phyloP scores from a whole-genome alignment of 768 basidiomycete genomes.

The Nidularia sp. region DNA sequence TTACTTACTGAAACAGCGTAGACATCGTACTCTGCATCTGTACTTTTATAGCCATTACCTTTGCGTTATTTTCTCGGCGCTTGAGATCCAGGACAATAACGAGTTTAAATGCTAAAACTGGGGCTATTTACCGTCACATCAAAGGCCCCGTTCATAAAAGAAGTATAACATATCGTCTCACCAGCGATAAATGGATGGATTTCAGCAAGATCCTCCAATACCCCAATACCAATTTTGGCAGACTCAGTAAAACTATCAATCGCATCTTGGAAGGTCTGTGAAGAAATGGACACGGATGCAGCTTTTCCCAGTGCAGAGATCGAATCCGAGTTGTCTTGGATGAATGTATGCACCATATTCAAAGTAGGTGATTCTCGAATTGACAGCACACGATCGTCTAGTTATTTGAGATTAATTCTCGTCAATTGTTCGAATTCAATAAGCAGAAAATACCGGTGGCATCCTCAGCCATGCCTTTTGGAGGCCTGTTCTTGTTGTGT shows the following conservation, averaged over 20 bases:
- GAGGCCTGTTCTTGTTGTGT: too few relatives aligned
- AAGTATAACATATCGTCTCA: conserved; percentile 7
- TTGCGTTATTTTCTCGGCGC: conserved; percentile 47
- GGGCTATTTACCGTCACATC: conserved; percentile 21
- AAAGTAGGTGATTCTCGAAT: too few relatives aligned
- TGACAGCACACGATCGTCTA: too few relatives aligned
- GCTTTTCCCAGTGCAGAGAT: too few relatives aligned
- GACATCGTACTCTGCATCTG: conserved; percentile 50
- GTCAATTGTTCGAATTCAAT: too few relatives aligned
- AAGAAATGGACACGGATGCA: too few relatives aligned
- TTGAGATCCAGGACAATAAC: conserved; percentile 45
- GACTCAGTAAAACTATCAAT: conserved; percentile 23
- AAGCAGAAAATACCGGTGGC: too few relatives aligned
- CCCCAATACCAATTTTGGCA: conserved; percentile 23
- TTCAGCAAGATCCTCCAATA: conserved; percentile 25
- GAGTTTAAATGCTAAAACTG: conserved; percentile 44
- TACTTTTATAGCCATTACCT: conserved; percentile 37
- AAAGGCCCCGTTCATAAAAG: background rate
- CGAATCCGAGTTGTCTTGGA: too few relatives aligned
- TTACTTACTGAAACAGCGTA: conserved; percentile 37
- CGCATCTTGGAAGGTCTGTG: conserved; percentile 11
- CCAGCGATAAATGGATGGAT: conserved; percentile 34
- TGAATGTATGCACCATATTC: too few relatives aligned
- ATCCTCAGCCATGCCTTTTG: too few relatives aligned
- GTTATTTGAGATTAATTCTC: too few relatives aligned